Conservation (phyloP, 768 basidiomycete species). For the Albatrellus ellisii region DNA sequence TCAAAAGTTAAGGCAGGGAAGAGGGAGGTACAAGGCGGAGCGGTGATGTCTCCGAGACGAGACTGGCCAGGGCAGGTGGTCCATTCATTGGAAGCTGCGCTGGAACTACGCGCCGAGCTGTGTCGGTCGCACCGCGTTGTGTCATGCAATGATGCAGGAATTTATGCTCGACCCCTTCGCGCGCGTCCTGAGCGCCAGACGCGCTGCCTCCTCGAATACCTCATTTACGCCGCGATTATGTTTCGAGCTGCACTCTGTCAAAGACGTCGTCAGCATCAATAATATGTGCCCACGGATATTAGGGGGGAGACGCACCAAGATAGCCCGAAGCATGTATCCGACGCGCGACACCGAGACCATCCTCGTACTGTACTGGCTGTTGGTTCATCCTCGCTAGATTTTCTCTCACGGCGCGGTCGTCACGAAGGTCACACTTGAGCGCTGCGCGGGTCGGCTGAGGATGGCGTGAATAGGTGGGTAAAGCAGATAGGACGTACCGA, state of each 20-base stretch:
- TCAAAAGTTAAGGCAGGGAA: background rate
- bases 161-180: conserved; percentile 46
- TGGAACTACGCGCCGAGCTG: background rate
- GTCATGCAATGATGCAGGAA: conserved; percentile 22
- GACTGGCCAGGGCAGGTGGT: no score
- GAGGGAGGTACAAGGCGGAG: no score
- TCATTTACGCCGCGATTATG: conserved; percentile 92
- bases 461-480: conserved; percentile 2
- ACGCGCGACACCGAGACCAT: conserved; percentile 77
- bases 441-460: conserved; percentile 33
- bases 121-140: conserved; percentile 42
- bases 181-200: conserved; percentile 67
- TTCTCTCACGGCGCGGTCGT: conserved; percentile 62
- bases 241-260: conserved; percentile 89
- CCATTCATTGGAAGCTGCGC: background rate
- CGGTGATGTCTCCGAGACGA: no score
- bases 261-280: no score
- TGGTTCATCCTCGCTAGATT: conserved; percentile 56
- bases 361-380: conserved; percentile 81
- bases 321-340: conserved; percentile 91
- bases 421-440: conserved; percentile 90
- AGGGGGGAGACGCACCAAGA: conserved; percentile 44
- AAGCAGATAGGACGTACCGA: conserved; percentile 44
- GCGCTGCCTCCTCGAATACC: conserved; percentile 85
- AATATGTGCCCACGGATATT: background rate